These are phyloP conservation scores for Emericellopsis terricola DNA, from an alignment of 495 filamentous ascomycete genomes.

Conservation along the genomic window DNA sequence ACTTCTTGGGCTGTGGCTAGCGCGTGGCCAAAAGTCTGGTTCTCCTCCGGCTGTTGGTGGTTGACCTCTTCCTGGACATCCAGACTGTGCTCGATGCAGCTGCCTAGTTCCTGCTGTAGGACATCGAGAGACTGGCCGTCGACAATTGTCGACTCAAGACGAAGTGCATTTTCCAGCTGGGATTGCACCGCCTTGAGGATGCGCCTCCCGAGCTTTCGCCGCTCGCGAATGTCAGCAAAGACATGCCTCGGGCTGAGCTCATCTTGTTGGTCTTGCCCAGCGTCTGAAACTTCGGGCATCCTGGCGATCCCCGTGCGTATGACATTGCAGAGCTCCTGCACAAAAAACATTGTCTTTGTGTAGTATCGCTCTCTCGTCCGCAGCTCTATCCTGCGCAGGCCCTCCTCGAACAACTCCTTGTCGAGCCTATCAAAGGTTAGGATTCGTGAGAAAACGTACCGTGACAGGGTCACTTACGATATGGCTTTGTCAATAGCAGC, in stretches of 20 bases:
- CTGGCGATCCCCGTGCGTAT: slow-evolving; percentile 49
- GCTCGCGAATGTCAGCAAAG: slow-evolving; percentile 27
- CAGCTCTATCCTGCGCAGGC: slow-evolving; percentile 40
- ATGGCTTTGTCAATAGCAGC: slow-evolving; percentile 66
- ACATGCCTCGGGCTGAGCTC: slow-evolving; percentile 13
- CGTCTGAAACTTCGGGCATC: neutral
- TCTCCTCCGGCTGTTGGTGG: too few relatives aligned
- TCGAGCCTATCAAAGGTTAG: slow-evolving; percentile 44
- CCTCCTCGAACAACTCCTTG: slow-evolving; percentile 51
- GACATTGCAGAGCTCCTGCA: slow-evolving; percentile 48
- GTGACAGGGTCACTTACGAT: slow-evolving; percentile 28
- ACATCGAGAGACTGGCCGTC: slow-evolving; percentile 50
- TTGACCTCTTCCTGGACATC: too few relatives aligned
- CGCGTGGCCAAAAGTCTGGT: too few relatives aligned
- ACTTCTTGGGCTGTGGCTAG: too few relatives aligned
- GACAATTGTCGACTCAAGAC: slow-evolving; percentile 62
- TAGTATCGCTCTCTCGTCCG: slow-evolving; percentile 56
- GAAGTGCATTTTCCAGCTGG: slow-evolving; percentile 54
- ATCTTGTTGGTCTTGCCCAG: slow-evolving; percentile 1
- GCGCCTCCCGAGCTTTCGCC: slow-evolving; percentile 56
- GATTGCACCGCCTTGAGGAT: slow-evolving; percentile 69
- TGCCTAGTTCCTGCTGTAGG: slow-evolving; percentile 52
- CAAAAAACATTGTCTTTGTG: slow-evolving; percentile 56
- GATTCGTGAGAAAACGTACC: slow-evolving; percentile 15
- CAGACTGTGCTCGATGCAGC: too few relatives aligned